Conservation (phyloP, 2,329 filamentous ascomycete species). For the Verticillium nonalfalfae region DNA sequence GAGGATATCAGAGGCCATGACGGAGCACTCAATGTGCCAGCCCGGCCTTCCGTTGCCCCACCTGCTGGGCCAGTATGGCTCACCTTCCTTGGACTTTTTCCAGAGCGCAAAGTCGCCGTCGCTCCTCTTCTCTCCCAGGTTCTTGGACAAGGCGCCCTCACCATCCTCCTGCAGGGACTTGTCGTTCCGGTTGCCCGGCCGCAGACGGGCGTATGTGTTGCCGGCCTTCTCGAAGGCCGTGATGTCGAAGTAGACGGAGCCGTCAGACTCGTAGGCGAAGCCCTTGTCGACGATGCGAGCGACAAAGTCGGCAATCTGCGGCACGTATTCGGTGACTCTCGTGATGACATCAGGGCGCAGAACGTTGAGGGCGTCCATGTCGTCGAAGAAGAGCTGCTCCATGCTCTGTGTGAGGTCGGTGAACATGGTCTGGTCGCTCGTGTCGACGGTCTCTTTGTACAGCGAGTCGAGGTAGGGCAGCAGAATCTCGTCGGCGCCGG, state of each 20-base stretch:
- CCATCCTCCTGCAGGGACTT: slow-evolving; percentile 80
- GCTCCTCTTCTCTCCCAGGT: slow-evolving; percentile 60
- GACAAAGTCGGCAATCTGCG: slow-evolving; percentile 80
- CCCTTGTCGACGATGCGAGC: slow-evolving; percentile 77
- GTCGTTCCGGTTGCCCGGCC: slow-evolving; percentile 81
- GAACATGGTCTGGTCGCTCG: slow-evolving; percentile 66
- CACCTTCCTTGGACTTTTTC: slow-evolving; percentile 88
- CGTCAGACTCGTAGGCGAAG: slow-evolving; percentile 76
- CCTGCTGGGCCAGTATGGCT: slow-evolving; percentile 81
- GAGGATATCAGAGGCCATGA: slow-evolving; percentile 88
- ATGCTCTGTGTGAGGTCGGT: slow-evolving; percentile 80
- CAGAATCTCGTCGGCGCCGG: slow-evolving; percentile 59
- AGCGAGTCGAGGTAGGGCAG: slow-evolving; percentile 75
- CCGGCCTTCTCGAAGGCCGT: slow-evolving; percentile 75
- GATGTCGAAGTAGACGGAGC: slow-evolving; percentile 94
- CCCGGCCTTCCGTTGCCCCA: slow-evolving; percentile 88
- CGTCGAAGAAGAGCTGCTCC: slow-evolving; percentile 80
- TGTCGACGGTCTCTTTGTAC: slow-evolving; percentile 56
- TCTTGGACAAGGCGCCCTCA: slow-evolving; percentile 71
- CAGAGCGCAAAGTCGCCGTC: slow-evolving; percentile 85
- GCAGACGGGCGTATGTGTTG: slow-evolving; percentile 77
- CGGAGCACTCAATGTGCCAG: slow-evolving; percentile 97
- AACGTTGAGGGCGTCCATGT: slow-evolving; percentile 84
- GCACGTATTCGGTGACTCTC: slow-evolving; percentile 86
- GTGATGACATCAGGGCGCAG: slow-evolving; percentile 76